Conservation (phyloP, 2,329 filamentous ascomycete species). For the Endocalyx cinctus region DNA sequence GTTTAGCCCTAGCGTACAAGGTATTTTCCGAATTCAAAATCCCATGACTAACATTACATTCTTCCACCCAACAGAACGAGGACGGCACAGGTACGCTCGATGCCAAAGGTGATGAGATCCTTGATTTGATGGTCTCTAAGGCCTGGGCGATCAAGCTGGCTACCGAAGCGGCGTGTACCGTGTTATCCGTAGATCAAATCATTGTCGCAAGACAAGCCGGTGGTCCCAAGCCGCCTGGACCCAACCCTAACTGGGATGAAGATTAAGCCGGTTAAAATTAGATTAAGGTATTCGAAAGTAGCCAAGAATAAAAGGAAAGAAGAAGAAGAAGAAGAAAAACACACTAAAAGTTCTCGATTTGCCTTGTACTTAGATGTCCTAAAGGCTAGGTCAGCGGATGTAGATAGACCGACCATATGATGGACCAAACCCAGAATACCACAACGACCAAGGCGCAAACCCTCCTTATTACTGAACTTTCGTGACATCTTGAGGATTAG, state of each 20-base stretch:
- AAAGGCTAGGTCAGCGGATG: no score
- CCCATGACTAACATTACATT: slow-evolving; percentile 11
- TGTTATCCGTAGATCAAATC: slow-evolving; percentile 96
- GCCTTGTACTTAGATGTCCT: no score
- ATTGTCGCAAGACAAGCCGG: slow-evolving; percentile 97
- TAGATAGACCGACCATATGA: no score
- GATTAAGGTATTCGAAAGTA: no score
- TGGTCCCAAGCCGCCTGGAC: slow-evolving; percentile 92
- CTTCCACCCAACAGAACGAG: slow-evolving; percentile 51
- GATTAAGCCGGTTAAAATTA: slow-evolving; percentile 40
- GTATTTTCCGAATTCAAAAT: neutral
- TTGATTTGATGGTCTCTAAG: slow-evolving; percentile 89
- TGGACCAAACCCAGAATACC: no score
- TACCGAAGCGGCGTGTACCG: slow-evolving; percentile 88
- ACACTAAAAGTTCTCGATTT: no score
- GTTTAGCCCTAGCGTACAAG: no score
- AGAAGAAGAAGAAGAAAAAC: no score
- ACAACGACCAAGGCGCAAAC: no score
- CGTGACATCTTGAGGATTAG: no score
- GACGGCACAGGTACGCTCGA: slow-evolving; percentile 78
- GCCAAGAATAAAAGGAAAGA: no score
- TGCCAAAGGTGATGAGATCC: slow-evolving; percentile 79
- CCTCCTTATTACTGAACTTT: no score
- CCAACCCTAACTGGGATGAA: slow-evolving; percentile 74
- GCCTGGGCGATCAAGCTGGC: slow-evolving; percentile 96